Base-by-base conservation (phyloP, 257 asterid genomes). In the Gardenia jasminoides region DNA sequence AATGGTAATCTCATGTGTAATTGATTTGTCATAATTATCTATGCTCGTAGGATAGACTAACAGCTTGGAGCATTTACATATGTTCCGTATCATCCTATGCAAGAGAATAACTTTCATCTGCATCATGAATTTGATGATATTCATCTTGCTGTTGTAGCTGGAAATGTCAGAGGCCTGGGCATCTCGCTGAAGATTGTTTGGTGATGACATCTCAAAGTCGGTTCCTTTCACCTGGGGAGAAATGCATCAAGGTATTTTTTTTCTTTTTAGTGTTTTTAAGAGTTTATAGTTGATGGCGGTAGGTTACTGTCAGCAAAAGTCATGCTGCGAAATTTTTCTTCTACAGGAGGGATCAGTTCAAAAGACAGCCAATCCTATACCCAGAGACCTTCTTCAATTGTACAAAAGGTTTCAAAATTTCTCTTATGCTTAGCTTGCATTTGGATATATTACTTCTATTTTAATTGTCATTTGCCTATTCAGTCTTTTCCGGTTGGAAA, bases 131-230 rank as follows among this genome's bases (percentile, higher is more conserved):
- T 44, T 54, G 44, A 13, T 79, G 74, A 69, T 71, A 56, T 50
- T 52, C 44, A 75, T 58, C 76, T 80, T 83, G 24, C 74, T 79
- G 74, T 80, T 89, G 86, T 86, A 92, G 98, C 81, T 91, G 97
- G 96, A 94, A 94, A 84, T 94, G 97, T 78, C 86, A 80, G 77
- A 92, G 88, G 85, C 94, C 97, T 72, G 97, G 98, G 76, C 98
- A 94, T 86, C 96, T 94, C 78, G 90, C 97, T 19, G 93, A 91
- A 84, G 98, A 94, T 88, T 94, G 98, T 84, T 80, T 92, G 89
- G 92, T 82, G 81, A 75, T 43, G 77, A 70, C 84, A 39, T 84
- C 96, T 81, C 82, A 78, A 62, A 67, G 66, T 54, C 88, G 68
- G 80, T 71, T 81, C 9, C 20, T 68, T 74, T 80, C 84, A 59